Base-by-base conservation (phyloP, 2,329 filamentous ascomycete genomes). In the Triangularia setosa region DNA sequence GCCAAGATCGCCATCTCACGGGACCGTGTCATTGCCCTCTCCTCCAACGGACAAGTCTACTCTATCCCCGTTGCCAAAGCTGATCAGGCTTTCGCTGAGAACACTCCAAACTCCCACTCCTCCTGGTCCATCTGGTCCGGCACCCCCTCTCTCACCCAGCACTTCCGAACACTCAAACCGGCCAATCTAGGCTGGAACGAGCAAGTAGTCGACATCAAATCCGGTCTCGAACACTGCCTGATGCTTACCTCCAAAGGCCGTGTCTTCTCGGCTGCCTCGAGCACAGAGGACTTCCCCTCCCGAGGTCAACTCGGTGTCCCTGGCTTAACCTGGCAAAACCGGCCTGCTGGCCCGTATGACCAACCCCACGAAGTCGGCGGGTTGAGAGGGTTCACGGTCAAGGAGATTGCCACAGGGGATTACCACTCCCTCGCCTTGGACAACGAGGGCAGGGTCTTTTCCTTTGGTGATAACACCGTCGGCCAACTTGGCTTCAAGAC, bases 401-500 rank as follows among this genome's bases (percentile, higher is more conserved):
- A 81, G 4, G 84, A 91, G 69, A 89, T 98, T 64, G 93, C 94
- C 1, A 81, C 92, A 1, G 95, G 95, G 24, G 93, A 97, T 73
- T 87, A 89, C 69, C 95, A 99, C 78, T 96, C 92, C 3, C 79
- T 96, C 1, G 90, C 87, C 0, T 82, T 93, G 16, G 91, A 94
- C 73, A 85, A 85, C 65, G 82, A 89, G 60, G 94, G 94, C 16
- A 86, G 87, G 16, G 84, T 95, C 16, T 97, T 95, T 75, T 83
- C 88, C 6, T 98, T 96, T 78, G 95, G 95, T 40, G 93, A 98
- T 76, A 98, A 98, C 78, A 88, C 88, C 0, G 85, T 87, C 53
- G 95, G 95, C n/a, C 95, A 98, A 76, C 83, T 98, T 3, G 94
- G 94, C n/a, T 87, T 94, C 71, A 87, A 92, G 59, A 86, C 84